A percentile compares a stretch with the other conserved stretches of the same genome.
phyloP scores from a whole-genome alignment of 495 filamentous ascomycete species.

The Podospora bellae-mahoneyi region DNA sequence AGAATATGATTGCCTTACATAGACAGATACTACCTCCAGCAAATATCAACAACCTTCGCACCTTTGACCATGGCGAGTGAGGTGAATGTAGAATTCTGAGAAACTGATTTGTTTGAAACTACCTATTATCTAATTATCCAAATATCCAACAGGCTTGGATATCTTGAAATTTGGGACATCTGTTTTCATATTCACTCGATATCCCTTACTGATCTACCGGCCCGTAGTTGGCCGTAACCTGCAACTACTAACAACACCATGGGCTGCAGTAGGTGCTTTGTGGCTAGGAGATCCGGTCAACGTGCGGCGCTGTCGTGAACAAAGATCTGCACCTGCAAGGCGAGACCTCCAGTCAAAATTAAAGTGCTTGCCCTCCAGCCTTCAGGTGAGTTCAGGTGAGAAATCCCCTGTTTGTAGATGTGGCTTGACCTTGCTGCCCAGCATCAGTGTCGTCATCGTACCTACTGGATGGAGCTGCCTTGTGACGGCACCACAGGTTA shows the following conservation, averaged over 20 bases:
- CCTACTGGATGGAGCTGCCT: background rate
- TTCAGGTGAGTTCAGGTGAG: background rate
- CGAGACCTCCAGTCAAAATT: background rate
- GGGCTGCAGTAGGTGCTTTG: background rate
- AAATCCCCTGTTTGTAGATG: background rate
- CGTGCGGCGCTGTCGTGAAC: background rate
- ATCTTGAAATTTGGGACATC: too few relatives aligned
- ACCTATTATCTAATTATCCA: too few relatives aligned
- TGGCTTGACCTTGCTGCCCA: background rate
- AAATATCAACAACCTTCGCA: too few relatives aligned
- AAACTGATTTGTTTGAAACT: too few relatives aligned
- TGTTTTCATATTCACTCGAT: background rate
- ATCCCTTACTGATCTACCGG: background rate
- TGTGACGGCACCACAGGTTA: background rate
- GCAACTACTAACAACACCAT: background rate
- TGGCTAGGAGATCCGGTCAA: slow-evolving; percentile 7
- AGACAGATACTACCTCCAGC: too few relatives aligned
- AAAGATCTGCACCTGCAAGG: slow-evolving; percentile 5
- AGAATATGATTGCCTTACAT: too few relatives aligned
- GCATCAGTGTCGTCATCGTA: slow-evolving; percentile 4
- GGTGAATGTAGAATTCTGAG: too few relatives aligned
- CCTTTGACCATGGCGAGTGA: too few relatives aligned
- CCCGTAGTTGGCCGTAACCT: background rate
- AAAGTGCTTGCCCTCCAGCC: background rate
- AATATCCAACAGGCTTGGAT: too few relatives aligned